Conservation (phyloP, 2,329 filamentous ascomycete genomes). For the Bipolaris oryzae region DNA sequence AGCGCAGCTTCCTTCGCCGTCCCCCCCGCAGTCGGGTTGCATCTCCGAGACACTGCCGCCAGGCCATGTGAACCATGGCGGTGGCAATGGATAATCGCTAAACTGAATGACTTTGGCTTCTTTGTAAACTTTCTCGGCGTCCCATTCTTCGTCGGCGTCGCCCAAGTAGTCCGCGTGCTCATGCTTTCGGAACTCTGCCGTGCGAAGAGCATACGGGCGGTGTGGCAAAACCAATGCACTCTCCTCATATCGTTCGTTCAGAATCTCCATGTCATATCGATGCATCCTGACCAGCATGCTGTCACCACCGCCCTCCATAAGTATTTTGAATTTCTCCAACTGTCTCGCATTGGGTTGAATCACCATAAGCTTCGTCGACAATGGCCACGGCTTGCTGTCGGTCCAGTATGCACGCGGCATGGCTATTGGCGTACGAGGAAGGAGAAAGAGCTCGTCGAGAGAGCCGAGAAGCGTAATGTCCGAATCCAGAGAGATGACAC, state of each 20-base stretch:
- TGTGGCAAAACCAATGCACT: slow-evolving; percentile 68
- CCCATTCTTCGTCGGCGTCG: slow-evolving; percentile 62
- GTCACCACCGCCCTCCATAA: slow-evolving; percentile 37
- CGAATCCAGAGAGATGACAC: slow-evolving; percentile 65
- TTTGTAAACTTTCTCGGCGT: slow-evolving; percentile 60
- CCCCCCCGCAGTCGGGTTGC: slow-evolving; percentile 53
- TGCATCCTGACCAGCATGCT: slow-evolving; percentile 38
- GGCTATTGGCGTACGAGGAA: slow-evolving; percentile 65
- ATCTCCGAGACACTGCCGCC: slow-evolving; percentile 50
- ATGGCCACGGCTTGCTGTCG: slow-evolving; percentile 57
- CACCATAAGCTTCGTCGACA: slow-evolving; percentile 68
- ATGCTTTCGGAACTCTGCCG: slow-evolving; percentile 65
- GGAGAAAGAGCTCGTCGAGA: slow-evolving; percentile 74
- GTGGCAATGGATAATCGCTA: slow-evolving; percentile 73
- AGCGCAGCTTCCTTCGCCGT: slow-evolving; percentile 37
- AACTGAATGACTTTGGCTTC: slow-evolving; percentile 74
- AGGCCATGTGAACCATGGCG: slow-evolving; percentile 63
- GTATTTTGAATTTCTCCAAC: slow-evolving; percentile 48
- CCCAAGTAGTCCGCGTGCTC: slow-evolving; percentile 61
- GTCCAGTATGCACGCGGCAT: slow-evolving; percentile 77
- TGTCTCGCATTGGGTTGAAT: slow-evolving; percentile 64
- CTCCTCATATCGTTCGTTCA: slow-evolving; percentile 66
- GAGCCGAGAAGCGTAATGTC: slow-evolving; percentile 66
- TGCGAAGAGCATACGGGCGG: slow-evolving; percentile 65
- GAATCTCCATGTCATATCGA: slow-evolving; percentile 70